Evolutionary conservation across 2,329 filamentous ascomycete genomes (phyloP), one percentile per base, ranked within the genome.

Genomic region (Xylariaceae sp.): DNA sequence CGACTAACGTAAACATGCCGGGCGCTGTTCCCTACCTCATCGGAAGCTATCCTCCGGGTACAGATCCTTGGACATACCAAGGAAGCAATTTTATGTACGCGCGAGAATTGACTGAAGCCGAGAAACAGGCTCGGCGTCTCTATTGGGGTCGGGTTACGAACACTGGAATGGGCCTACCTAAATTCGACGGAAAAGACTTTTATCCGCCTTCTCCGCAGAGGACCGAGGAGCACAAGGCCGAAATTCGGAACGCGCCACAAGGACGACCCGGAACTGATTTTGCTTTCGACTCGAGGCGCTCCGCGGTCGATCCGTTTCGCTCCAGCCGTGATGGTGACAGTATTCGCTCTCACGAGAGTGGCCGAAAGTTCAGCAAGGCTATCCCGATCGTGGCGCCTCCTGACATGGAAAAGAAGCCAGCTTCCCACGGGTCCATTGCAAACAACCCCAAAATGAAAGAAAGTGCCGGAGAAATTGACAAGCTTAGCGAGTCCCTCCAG

Each of bases 111-210:
- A 85, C 77, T 0, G 73, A 78, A 2, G 81, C 82, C 47, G 83
- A 86, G 63, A 69, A 78, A 43, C 77, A 78, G 50, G 80, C 83
- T 57, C 78, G 82, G 42, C 76, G 79, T 57, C 68, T 84, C 58
- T 85, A 83, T 65, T 86, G 81, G 80, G 81, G 79, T 9, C 77
- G 79, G 41, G 76, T 78, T 15, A 76, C 81, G 40, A 73, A 70
- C 29, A 74, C 76, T 58, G 72, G 77, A 46, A 74, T 71, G 32
- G 79, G 80, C 2, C 70, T 85, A 39, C 82, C 83, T 32, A 85
- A 82, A 65, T 86, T 83, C 61, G 82, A 86, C 59, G 82, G 83
- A 21, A 84, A 82, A 65, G 76, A 85, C 64, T 85, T 85, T 60
- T 85, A 84, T 57, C 80, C 78, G 29, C 70, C 80, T 2, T 84